Percentiles rank a stretch among this genome's conserved stretches.
These are phyloP conservation scores for Ogataea trehalophila DNA, from an alignment of 805 yeast species.

Conservation along the genomic window DNA sequence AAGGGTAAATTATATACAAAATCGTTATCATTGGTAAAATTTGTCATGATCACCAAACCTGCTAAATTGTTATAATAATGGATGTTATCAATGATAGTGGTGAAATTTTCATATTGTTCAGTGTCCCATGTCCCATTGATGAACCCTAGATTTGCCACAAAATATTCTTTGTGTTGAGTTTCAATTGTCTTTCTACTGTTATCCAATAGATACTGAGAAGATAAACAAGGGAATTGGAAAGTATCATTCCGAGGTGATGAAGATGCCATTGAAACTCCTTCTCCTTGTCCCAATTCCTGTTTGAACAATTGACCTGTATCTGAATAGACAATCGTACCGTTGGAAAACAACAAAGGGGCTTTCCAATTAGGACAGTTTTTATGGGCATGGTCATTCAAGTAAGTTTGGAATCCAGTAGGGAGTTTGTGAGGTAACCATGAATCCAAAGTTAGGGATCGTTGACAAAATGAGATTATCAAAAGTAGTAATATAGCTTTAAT, in stretches of 20 bases:
- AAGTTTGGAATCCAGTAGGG: no score
- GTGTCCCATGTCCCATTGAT: constrained; percentile 20
- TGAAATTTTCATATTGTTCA: constrained; percentile 59
- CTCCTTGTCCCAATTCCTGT: neutral
- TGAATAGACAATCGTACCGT: no score
- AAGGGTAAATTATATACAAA: constrained; percentile 64
- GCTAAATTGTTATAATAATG: constrained; percentile 66
- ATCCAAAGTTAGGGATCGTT: no score
- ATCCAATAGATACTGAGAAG: constrained; percentile 7
- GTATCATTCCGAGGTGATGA: neutral
- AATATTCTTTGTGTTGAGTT: constrained; percentile 11
- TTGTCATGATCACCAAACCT: constrained; percentile 89
- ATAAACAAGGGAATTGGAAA: constrained; percentile 6
- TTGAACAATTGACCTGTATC: no score
- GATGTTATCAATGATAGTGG: constrained; percentile 68
- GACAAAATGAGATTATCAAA: no score
- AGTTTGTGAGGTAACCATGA: no score
- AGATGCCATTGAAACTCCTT: neutral
- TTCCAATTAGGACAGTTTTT: neutral
- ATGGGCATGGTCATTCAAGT: neutral
- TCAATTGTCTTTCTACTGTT: constrained; percentile 6
- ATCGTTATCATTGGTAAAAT: constrained; percentile 54
- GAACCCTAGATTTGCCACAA: constrained; percentile 11
- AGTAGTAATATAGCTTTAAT: no score
- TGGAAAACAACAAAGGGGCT: neutral